Conservation (phyloP, 2,329 filamentous ascomycete genomes). For the Nothophaeocryptopus gaeumannii region DNA sequence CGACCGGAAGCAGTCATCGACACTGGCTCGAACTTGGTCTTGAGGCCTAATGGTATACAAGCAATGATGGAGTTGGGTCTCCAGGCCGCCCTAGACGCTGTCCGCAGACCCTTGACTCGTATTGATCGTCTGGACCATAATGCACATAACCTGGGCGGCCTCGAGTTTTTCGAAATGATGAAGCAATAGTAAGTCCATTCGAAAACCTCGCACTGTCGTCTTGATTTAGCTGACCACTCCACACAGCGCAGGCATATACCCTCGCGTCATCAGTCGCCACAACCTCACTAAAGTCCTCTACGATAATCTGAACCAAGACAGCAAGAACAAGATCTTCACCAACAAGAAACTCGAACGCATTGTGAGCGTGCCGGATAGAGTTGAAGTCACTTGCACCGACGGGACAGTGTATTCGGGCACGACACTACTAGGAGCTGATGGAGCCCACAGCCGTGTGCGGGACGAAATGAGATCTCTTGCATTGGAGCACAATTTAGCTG, state of each 20-base stretch:
- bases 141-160: no score
- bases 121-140: constrained; percentile 7
- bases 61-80: not conserved
- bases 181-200: no score
- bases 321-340: not conserved
- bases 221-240: no score
- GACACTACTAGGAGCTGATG: no score
- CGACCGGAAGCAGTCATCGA: constrained; percentile 1
- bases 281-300: constrained; percentile 3
- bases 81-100: not conserved
- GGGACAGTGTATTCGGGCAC: no score
- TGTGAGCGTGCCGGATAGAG: not conserved
- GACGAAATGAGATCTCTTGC: no score
- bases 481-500: no score
- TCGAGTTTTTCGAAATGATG: no score
- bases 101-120: constrained; percentile 1
- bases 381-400: constrained; percentile 23
- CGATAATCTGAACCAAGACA: not conserved
- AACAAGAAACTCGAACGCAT: constrained; percentile 2
- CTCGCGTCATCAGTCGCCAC: constrained; percentile 3
- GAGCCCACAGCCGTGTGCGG: no score
- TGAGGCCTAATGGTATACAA: not conserved
- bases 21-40: constrained; percentile 5
- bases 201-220: no score
- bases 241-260: not conserved